Evolutionary conservation across 495 filamentous ascomycete species (phyloP).

Genomic region (Tuber umbilicatum): DNA sequence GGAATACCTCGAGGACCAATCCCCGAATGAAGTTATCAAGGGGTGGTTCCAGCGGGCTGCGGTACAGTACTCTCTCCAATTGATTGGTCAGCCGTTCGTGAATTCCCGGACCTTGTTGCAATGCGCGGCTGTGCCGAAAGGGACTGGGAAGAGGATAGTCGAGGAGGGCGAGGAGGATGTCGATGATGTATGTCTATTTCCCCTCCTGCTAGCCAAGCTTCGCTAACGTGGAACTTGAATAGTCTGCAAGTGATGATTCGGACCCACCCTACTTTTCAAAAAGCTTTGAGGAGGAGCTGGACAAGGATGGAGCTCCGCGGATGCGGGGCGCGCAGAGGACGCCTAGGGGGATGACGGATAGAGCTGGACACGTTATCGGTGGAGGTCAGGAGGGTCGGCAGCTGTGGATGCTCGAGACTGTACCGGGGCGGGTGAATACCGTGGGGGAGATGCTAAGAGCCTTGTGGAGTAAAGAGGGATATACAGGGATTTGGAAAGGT

Average conservation of each 20-base stretch:
- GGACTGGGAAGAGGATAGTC: conserved; percentile 36
- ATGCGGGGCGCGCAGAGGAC: conserved; percentile 53
- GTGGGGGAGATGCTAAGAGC: conserved; percentile 38
- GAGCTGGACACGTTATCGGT: conserved; percentile 47
- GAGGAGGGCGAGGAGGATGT: conserved; percentile 42
- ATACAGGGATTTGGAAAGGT: conserved; percentile 93
- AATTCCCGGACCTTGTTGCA: conserved; percentile 91
- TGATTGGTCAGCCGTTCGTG: conserved; percentile 93
- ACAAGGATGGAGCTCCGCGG: conserved; percentile 47
- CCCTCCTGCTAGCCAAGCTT: background rate
- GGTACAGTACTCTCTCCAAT: conserved; percentile 75
- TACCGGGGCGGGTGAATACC: conserved; percentile 9
- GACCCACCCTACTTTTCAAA: conserved; percentile 84
- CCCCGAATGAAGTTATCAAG: conserved; percentile 66
- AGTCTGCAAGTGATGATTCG: conserved; percentile 56
- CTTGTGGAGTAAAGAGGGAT: conserved; percentile 80
- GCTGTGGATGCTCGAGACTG: conserved; percentile 35
- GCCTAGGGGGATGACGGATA: conserved; percentile 50
- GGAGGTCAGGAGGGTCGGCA: conserved; percentile 28
- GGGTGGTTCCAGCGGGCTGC: conserved; percentile 69
- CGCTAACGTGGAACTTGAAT: conserved; percentile 13
- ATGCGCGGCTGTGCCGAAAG: conserved; percentile 54
- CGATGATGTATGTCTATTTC: conserved; percentile 38
- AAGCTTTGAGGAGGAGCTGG: conserved; percentile 40
- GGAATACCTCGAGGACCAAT: conserved; percentile 71